Evolutionary conservation across 768 basidiomycete genomes (phyloP), one percentile per base, ranked within the genome.

Genomic region (Pulveroboletus sp.): DNA sequence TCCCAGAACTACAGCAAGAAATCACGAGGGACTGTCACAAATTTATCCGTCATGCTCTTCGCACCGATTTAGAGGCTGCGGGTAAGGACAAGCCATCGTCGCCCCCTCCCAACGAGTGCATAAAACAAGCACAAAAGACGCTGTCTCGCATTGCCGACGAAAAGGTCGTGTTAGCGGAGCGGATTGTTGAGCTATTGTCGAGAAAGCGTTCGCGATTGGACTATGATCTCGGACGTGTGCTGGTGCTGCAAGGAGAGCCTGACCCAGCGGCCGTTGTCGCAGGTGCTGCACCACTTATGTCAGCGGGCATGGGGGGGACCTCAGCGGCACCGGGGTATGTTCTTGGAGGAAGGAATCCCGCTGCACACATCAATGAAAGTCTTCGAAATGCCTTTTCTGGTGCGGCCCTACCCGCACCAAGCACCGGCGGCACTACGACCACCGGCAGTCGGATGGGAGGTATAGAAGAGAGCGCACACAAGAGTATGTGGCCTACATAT

Each of bases 181-280:
- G 77, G 45, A 65, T 78, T 32, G 71, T 76, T 3, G 67, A 68
- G 27, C 57, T 77, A n/a, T 65, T 78, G 24, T 65, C 69, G 37
- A 68, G 76, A 41, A 76, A 77, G 30, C 69, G 72, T 40, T 73
- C 75, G 15, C 67, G 76, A 14, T 61, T 80, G 39, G 77, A 80
- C 35, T 60, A 73, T 47, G 78, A 80, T 54, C 64, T 80, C 3
- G 64, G 62, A 15, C 66, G 66, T 27, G 76, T 76, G 21, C 67
- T 77, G 27, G 62, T 70, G 33, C 54, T 76, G 36, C 76, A 76
- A 55, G 76, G 76, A 17, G 76, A 78, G 43, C 57, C 58, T 0
- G 73, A 71, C 39, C 68, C 70, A 15, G 68, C 66, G 17, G 66
- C 62, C 2, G 56, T 69, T 32, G 62, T 61, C 11, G 61, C 64